Evolutionary conservation across 1,284 basidiomycete species (phyloP).

Genomic region (Neolentinus lepideus): DNA sequence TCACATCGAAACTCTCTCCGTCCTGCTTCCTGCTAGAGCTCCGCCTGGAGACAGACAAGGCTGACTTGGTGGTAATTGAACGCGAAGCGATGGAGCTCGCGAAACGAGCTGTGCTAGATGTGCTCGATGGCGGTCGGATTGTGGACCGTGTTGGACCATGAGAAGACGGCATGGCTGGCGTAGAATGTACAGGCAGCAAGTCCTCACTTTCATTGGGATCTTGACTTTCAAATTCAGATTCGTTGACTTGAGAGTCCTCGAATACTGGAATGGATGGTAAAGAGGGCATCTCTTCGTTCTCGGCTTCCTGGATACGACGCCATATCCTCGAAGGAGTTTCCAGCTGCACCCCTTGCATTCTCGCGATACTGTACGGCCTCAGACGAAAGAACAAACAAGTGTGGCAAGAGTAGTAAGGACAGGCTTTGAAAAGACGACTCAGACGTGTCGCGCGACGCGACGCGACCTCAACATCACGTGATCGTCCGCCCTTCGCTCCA

Average conservation of each 20-base stretch:
- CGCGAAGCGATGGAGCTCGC: conserved; percentile 58
- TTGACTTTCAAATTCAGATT: conserved; percentile 13
- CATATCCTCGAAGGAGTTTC: conserved; percentile 78
- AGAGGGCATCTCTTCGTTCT: conserved; percentile 69
- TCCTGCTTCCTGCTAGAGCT: conserved; percentile 11
- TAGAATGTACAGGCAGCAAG: conserved; percentile 51
- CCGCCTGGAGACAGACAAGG: conserved; percentile 11
- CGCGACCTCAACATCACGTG: too few species aligned
- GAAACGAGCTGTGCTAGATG: conserved; percentile 63
- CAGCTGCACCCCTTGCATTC: conserved; percentile 20
- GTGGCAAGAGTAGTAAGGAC: too few species aligned
- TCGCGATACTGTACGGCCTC: too few species aligned
- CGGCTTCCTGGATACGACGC: conserved; percentile 66
- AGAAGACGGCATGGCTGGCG: conserved; percentile 41
- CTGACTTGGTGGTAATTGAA: conserved; percentile 27
- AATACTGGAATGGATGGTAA: conserved; percentile 65
- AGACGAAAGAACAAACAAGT: too few species aligned
- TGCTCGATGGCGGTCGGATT: conserved; percentile 44
- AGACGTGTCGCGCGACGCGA: too few species aligned
- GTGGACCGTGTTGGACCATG: conserved; percentile 34
- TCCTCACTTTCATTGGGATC: conserved; percentile 19
- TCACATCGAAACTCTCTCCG: conserved; percentile 13
- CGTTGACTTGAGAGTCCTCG: conserved; percentile 35
- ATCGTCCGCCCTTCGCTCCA: too few species aligned
- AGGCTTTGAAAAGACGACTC: too few species aligned